Conservation (phyloP, 108 stramenopile species). For the Nitzschia inconspicua region DNA sequence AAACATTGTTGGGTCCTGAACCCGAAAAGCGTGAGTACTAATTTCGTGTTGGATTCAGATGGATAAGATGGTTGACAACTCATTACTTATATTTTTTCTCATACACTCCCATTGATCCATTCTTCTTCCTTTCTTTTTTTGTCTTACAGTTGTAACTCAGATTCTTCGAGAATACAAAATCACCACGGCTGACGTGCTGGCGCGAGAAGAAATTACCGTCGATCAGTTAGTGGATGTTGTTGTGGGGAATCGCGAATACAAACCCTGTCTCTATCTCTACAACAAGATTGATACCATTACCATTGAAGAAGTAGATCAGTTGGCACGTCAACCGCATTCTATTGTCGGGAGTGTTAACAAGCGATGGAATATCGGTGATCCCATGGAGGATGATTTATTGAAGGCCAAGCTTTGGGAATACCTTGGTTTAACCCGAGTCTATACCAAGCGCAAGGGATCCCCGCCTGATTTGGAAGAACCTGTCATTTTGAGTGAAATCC, state of each 20-base stretch:
- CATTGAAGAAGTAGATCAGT: constrained; percentile 95
- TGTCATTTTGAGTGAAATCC: constrained; percentile 90
- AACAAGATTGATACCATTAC: constrained; percentile 98
- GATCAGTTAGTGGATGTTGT: constrained; percentile 99
- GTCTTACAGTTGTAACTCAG: constrained; percentile 82
- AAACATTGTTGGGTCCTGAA: constrained; percentile 91
- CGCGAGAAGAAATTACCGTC: constrained; percentile 91
- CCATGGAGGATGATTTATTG: constrained; percentile 71
- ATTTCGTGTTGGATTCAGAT: no score
- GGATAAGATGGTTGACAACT: no score
- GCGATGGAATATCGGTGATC: constrained; percentile 81
- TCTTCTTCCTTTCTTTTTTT: no score
- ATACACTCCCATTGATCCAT: no score
- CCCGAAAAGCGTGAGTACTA: no score
- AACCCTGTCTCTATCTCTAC: constrained; percentile 95
- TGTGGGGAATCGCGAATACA: constrained; percentile 95
- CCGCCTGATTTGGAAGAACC: constrained; percentile 97
- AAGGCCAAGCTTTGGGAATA: constrained; percentile 95
- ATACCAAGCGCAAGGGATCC: constrained; percentile 93
- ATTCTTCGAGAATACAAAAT: constrained; percentile 95
- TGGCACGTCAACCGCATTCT: constrained; percentile 94
- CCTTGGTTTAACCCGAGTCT: constrained; percentile 93
- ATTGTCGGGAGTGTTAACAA: constrained; percentile 88
- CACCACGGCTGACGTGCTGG: constrained; percentile 90
- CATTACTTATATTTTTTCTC: no score